These are phyloP conservation scores for Lipomyces yamanashiensis DNA, from an alignment of 805 yeast species.

Conservation along the genomic window DNA sequence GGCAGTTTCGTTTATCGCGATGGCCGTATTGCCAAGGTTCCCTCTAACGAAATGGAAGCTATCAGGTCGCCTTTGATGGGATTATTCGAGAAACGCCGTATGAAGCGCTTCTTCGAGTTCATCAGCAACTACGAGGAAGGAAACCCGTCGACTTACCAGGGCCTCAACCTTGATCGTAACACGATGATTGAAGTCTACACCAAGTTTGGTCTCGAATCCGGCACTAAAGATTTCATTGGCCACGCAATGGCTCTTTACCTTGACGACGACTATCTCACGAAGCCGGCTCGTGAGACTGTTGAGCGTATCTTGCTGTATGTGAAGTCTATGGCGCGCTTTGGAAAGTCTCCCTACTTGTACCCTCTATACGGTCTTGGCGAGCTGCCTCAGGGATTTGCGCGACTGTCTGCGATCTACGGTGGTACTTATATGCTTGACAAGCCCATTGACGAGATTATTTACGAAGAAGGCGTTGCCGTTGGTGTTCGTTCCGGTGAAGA, in stretches of 20 bases:
- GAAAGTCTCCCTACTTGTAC: constrained; percentile 94
- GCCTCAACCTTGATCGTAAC: constrained; percentile 74
- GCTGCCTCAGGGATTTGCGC: constrained; percentile 98
- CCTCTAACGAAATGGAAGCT: constrained; percentile 90
- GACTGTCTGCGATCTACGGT: constrained; percentile 95
- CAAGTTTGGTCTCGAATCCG: constrained; percentile 87
- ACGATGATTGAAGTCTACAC: constrained; percentile 91
- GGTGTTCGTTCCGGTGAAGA: constrained; percentile 95
- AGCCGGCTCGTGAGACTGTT: constrained; percentile 90
- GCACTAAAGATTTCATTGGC: constrained; percentile 95
- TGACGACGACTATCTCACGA: constrained; percentile 82
- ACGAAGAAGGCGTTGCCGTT: constrained; percentile 70
- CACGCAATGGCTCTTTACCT: constrained; percentile 98
- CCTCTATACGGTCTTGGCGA: constrained; percentile 97
- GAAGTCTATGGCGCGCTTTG: constrained; percentile 90
- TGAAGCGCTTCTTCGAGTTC: constrained; percentile 89
- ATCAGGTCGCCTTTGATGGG: constrained; percentile 92
- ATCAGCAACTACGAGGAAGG: constrained; percentile 82
- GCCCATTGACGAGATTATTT: constrained; percentile 87
- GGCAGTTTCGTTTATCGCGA: constrained; percentile 92
- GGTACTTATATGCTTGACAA: constrained; percentile 98
- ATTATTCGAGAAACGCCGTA: constrained; percentile 90
- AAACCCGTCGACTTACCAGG: constrained; percentile 79
- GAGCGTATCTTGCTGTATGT: constrained; percentile 85
- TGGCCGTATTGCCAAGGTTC: constrained; percentile 93